These are phyloP conservation scores for Phyllosticta citriasiana DNA, from an alignment of 2,329 filamentous ascomycete species.

Conservation along the genomic window DNA sequence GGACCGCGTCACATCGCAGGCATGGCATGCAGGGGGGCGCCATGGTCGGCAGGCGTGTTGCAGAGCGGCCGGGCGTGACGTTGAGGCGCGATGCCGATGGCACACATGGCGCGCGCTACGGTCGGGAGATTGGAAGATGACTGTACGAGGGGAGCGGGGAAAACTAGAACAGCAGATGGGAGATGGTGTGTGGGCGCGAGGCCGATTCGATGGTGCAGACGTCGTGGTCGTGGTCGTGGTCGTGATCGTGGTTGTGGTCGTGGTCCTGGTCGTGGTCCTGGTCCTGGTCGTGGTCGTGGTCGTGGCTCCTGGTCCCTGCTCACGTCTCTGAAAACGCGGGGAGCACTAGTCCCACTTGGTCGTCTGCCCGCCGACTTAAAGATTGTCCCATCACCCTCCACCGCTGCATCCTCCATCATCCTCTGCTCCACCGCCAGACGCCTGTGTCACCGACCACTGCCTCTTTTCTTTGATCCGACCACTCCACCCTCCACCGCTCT, in stretches of 20 bases:
- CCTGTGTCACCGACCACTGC: neutral
- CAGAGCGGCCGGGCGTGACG: neutral
- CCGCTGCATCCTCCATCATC: neutral
- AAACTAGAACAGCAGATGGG: neutral
- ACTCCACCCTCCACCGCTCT: neutral
- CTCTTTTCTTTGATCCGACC: neutral
- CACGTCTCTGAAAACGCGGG: slow-evolving; percentile 1
- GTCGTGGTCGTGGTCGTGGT: neutral
- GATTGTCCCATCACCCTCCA: neutral
- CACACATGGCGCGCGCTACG: neutral
- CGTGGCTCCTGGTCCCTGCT: neutral
- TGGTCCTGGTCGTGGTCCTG: neutral
- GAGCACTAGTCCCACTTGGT: neutral
- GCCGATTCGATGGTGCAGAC: no score
- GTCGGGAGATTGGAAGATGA: neutral
- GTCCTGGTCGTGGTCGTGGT: no score
- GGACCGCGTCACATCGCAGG: neutral
- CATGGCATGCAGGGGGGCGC: neutral
- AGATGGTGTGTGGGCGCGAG: neutral
- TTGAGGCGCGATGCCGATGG: neutral
- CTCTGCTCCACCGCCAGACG: neutral
- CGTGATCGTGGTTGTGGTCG: neutral
- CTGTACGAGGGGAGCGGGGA: neutral
- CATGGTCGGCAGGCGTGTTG: neutral
- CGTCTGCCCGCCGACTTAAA: neutral